Conservation (phyloP, 495 filamentous ascomycete species). For the Hypoxylon cercidicola region DNA sequence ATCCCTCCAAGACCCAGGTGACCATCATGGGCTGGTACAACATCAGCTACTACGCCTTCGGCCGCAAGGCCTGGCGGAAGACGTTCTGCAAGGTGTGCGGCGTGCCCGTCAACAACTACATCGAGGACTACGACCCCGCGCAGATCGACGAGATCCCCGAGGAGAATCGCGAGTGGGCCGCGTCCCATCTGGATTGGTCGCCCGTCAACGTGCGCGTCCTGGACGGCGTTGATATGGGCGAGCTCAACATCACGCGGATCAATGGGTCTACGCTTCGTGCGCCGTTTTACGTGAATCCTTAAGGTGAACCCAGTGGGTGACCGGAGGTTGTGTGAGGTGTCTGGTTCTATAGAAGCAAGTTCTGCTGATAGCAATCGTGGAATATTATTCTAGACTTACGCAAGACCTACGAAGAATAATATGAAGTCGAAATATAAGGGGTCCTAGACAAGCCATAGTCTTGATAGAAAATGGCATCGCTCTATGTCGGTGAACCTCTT, state of each 20-base stretch:
- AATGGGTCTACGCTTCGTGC: conserved; percentile 17
- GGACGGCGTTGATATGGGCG: conserved; percentile 21
- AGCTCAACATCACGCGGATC: conserved; percentile 22
- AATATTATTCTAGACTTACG: too few species aligned
- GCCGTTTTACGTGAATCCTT: conserved; percentile 32
- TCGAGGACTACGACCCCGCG: conserved; percentile 26
- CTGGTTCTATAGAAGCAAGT: too few species aligned
- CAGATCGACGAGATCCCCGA: conserved; percentile 40
- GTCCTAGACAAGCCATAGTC: too few species aligned
- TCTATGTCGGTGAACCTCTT: too few species aligned
- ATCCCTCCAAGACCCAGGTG: conserved; percentile 37
- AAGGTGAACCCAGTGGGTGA: background rate
- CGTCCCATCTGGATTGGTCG: conserved; percentile 19
- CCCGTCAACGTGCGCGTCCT: conserved; percentile 38
- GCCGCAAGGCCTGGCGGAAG: conserved; percentile 31
- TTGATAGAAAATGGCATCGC: too few species aligned
- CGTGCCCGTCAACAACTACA: conserved; percentile 31
- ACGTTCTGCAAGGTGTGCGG: conserved; percentile 48
- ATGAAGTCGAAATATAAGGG: too few species aligned
- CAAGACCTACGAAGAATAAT: too few species aligned
- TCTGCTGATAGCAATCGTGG: too few species aligned
- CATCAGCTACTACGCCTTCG: conserved; percentile 43
- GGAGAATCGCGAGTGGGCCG: conserved; percentile 15
- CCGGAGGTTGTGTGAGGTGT: too few species aligned
- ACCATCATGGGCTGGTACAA: conserved; percentile 13